Evolutionary conservation across 2,329 filamentous ascomycete genomes (phyloP), one percentile per base, ranked within the genome.

Genomic region (Talaromyces verruculosus): DNA sequence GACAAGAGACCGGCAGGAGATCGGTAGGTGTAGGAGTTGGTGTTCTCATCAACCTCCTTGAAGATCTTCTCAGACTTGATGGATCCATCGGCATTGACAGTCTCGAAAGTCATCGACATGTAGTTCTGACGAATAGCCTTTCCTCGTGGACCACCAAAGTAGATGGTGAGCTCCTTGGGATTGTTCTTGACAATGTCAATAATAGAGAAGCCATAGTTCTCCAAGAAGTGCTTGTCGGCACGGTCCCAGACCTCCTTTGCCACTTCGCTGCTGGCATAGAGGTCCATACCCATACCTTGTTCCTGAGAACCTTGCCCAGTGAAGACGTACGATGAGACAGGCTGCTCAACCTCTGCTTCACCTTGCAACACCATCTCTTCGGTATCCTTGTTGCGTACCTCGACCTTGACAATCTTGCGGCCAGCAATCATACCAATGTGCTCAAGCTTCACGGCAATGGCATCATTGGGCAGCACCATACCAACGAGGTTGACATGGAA

Each of bases 131-230:
- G 92, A 72, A 99, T 99, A 61, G 92, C 93, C 83, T 98, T 99
- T 76, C 95, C 95, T 67, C 92, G 91, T 68, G 95, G 93, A 59
- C 95, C 95, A 82, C 96, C 95, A 76, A 99, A 99, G 84, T 99
- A 91, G 70, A 99, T 92, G 5, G 96, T 99, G 64, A 99, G 89
- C 82, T 98, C 95, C 85, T 97, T 97, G 69, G 95, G 95, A 82
- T 99, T 99, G 84, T 98, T 99, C 85, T 93, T 96, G 79, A 99
- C 95, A 74, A 99, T 99, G 81, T 98, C 93, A 76, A 93, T 96
- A 74, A 99, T 99, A 5, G 93, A 93, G 75, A 99, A 97, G 73
- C 93, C 95, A 82, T 99, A 99, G 78, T 97, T 98, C 81, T 98
- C 94, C 83, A 98, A 89, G 78, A 99, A 94, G 78, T 99, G 96